Evolutionary conservation across 306 rosid species (phyloP).

Genomic region (Fragaria ananassa): DNA sequence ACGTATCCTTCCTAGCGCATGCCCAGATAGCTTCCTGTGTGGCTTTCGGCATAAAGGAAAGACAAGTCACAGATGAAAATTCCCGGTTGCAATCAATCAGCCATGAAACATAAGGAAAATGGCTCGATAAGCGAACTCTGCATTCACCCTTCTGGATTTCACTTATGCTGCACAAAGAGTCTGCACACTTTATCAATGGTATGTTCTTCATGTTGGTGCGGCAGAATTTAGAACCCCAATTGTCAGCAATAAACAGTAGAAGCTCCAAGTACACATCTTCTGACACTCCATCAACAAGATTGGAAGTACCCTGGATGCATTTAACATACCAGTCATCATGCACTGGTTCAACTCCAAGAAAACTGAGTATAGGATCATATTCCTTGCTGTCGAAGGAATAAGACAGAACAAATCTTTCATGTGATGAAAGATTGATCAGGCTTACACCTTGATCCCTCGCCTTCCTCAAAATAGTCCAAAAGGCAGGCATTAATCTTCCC

Average conservation of each 20-base stretch:
- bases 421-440: constrained; percentile 50
- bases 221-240: constrained; percentile 33
- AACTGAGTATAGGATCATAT: constrained; percentile 40
- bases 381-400: constrained; percentile 44
- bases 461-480: constrained; percentile 48
- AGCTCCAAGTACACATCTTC: constrained; percentile 51
- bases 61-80: constrained; percentile 25
- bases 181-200: constrained; percentile 48
- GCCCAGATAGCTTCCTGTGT: constrained; percentile 44
- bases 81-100: constrained; percentile 49
- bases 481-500: constrained; percentile 52
- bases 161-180: constrained; percentile 35
- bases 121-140: constrained; percentile 27
- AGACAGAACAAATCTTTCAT: constrained; percentile 44
- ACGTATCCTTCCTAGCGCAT: neutral
- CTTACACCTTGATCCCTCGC: constrained; percentile 38
- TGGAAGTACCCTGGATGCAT: constrained; percentile 52
- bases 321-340: constrained; percentile 59
- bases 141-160: neutral
- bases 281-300: constrained; percentile 49
- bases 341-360: constrained; percentile 48
- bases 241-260: constrained; percentile 42
- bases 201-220: constrained; percentile 30
- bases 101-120: constrained; percentile 39
- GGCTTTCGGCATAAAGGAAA: constrained; percentile 47